Percentiles rank a stretch among this genome's conserved stretches.
Conservation (phyloP, 2,329 filamentous ascomycete genomes). For the Aspergillus ochraceoroseus region DNA sequence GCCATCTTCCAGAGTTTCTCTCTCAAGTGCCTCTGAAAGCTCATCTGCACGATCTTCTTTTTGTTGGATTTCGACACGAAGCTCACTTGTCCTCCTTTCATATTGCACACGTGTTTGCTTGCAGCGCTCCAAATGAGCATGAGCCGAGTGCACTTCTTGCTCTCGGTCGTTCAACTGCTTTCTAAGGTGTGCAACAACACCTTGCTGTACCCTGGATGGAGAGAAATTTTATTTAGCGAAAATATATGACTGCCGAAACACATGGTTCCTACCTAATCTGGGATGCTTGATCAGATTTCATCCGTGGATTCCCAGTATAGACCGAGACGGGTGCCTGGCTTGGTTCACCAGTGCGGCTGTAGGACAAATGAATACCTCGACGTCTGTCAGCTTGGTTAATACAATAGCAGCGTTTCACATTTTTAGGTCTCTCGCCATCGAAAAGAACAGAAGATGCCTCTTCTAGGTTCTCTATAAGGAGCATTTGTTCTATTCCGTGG, state of each 20-base stretch:
- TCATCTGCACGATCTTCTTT: slow-evolving; percentile 60
- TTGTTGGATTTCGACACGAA: slow-evolving; percentile 55
- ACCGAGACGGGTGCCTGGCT: slow-evolving; percentile 52
- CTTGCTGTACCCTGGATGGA: slow-evolving; percentile 41
- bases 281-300: slow-evolving; percentile 69
- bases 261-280: slow-evolving; percentile 52
- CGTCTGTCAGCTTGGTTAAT: slow-evolving; percentile 61
- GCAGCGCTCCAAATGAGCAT: slow-evolving; percentile 49
- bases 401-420: slow-evolving; percentile 63
- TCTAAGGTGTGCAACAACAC: slow-evolving; percentile 51
- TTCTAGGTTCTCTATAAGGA: slow-evolving; percentile 65
- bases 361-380: slow-evolving; percentile 58
- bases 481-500: slow-evolving; percentile 73
- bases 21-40: slow-evolving; percentile 61
- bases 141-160: slow-evolving; percentile 46
- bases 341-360: slow-evolving; percentile 46
- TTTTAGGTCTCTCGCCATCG: slow-evolving; percentile 55
- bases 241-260: not conserved
- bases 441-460: slow-evolving; percentile 68
- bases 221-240: slow-evolving; percentile 10
- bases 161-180: slow-evolving; percentile 53
- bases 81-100: slow-evolving; percentile 42
- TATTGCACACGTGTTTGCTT: slow-evolving; percentile 50
- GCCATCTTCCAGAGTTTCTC: slow-evolving; percentile 59
- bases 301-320: slow-evolving; percentile 58